phyloP scores from a whole-genome alignment of 805 yeast species.

The Zygosaccharomyces pseudorouxii region DNA sequence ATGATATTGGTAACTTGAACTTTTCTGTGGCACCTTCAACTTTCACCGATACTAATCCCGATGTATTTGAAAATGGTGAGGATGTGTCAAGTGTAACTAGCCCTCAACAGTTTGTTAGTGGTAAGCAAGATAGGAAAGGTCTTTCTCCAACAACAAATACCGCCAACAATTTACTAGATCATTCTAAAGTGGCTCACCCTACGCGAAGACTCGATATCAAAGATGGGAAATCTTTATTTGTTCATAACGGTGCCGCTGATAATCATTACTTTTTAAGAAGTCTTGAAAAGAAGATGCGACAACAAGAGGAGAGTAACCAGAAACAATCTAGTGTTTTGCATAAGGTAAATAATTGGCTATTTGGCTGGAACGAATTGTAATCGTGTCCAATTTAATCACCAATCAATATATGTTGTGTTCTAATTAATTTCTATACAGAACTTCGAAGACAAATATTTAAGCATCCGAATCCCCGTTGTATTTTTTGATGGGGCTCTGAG shows the following conservation, averaged over 20 bases:
- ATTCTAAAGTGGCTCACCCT: conserved; percentile 13
- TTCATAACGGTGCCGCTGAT: conserved; percentile 22
- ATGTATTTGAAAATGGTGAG: neutral
- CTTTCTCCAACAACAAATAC: conserved; percentile 1
- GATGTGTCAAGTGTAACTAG: neutral
- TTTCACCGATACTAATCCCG: neutral
- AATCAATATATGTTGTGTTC: neutral
- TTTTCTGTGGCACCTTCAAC: conserved; percentile 10
- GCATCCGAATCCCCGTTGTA: neutral
- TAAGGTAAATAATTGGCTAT: conserved; percentile 44
- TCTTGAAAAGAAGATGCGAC: conserved; percentile 30
- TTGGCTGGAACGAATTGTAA: conserved; percentile 50
- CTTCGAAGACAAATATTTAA: neutral
- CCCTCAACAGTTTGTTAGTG: neutral
- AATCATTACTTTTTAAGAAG: conserved; percentile 27
- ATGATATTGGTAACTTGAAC: conserved; percentile 29
- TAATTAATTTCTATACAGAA: neutral
- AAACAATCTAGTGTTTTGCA: conserved; percentile 22
- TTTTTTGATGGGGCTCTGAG: conserved; percentile 3
- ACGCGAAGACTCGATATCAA: conserved; percentile 36
- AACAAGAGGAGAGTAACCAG: conserved; percentile 21
- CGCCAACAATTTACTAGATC: conserved; percentile 4
- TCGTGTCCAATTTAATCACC: neutral
- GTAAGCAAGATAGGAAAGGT: neutral
- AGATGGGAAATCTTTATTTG: conserved; percentile 42